Evolutionary conservation across 2,329 filamentous ascomycete genomes (phyloP), one percentile per base, ranked within the genome.

Genomic region (Ophiostoma angusticollis): DNA sequence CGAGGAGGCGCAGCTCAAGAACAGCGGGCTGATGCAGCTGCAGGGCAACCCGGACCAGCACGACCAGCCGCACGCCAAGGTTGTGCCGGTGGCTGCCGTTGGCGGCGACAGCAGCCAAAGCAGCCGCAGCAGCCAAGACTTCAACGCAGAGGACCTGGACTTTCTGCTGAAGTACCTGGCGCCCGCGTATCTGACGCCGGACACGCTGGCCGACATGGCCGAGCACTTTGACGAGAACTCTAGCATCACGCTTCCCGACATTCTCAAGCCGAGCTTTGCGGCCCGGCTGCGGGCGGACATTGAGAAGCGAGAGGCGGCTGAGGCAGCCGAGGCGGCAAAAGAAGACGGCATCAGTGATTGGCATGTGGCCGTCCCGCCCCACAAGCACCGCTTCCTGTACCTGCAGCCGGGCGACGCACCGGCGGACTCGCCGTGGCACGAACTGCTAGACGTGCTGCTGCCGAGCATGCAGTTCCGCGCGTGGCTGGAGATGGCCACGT

Each of bases 351-450:
- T 66, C 32, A 62, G 62, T 45, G 72, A 65, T 30, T 91, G 84
- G 83, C 74, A 70, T 44, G 80, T 93, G 8, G 84, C 91, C 6
- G 72, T 75, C 23, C 91, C 91, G 28, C 91, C 91, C 1, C 87
- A 98, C 63, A 98, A 98, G 64, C 86, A 95, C 55, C 83, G 87
- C 12, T 98, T 81, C 57, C 67, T 94, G 2, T 98, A 91, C 59
- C 72, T 84, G 43, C 77, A 85, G 49, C 64, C 61, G 48, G 67
- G 52, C 35, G 59, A 60, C 16, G 44, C 43, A 18, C 47, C 52
- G 1, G 60, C 67, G 31, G 58, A 64, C 36, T 72, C 71, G 12
- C 72, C 84, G 0, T 69, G 93, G 43, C 74, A 79, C 39, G 84
- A 93, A 56, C 67, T 98, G 8, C 60, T 95, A 9, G 77, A 93